Evolutionary conservation across 371 early-diverging fungal species (phyloP).

Genomic region (Mortierella polycephala): DNA sequence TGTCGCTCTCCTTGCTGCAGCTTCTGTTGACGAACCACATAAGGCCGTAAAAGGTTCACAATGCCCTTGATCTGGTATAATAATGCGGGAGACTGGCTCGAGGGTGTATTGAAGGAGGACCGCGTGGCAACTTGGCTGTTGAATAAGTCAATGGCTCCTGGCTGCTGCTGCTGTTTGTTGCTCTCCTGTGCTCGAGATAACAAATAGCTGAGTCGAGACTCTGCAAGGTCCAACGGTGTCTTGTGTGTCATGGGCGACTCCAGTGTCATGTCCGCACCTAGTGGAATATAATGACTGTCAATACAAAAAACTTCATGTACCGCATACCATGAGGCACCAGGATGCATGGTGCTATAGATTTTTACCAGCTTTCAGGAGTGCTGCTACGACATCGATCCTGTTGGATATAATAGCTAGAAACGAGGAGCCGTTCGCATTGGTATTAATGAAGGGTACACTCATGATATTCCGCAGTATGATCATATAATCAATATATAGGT

Average conservation of each 20-base stretch:
- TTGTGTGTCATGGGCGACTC: conserved; percentile 54
- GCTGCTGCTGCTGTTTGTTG: conserved; percentile 8
- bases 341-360: not conserved
- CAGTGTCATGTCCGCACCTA: conserved; percentile 50
- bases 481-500: not conserved
- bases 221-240: conserved; percentile 48
- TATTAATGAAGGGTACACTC: not conserved
- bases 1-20: conserved; percentile 37
- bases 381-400: conserved; percentile 49
- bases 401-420: conserved; percentile 48
- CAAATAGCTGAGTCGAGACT: conserved; percentile 42
- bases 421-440: not conserved
- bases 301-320: not conserved
- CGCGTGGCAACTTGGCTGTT: conserved; percentile 34
- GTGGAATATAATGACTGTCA: not conserved
- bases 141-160: conserved; percentile 18
- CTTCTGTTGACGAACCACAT: conserved; percentile 46
- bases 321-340: too few relatives aligned
- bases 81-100: conserved; percentile 25
- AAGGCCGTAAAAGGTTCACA: conserved; percentile 38
- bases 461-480: not conserved
- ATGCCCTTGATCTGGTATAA: conserved; percentile 46
- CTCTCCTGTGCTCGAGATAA: conserved; percentile 44
- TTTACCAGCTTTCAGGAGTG: conserved; percentile 46
- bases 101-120: conserved; percentile 16